Percentiles rank a stretch among this genome's conserved stretches.
Conservation (phyloP, 768 basidiomycete genomes). For the Lactifluus subvellereus region DNA sequence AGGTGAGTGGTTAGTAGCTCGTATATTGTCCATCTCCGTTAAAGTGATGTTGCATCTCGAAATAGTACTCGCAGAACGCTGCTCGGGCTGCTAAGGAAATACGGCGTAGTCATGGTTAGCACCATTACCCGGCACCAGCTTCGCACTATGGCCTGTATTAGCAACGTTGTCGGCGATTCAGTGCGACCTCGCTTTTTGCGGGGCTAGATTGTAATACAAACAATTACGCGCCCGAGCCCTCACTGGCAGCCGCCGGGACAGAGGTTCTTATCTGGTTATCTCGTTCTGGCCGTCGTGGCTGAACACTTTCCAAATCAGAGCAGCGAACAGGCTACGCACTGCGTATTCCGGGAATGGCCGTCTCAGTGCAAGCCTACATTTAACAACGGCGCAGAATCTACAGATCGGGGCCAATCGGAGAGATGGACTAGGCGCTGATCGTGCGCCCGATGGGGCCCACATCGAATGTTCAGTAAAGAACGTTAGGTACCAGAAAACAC, state of each 20-base stretch:
- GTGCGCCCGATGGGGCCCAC: neutral
- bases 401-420: neutral
- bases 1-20: conserved; percentile 1
- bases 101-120: neutral
- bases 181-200: neutral
- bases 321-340: conserved; percentile 5
- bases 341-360: neutral
- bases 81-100: neutral
- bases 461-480: neutral
- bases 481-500: neutral
- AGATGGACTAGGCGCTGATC: neutral
- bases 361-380: neutral
- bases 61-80: neutral
- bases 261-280: conserved; percentile 11
- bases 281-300: neutral
- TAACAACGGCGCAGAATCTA: neutral
- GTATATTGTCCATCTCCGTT: neutral
- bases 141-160: neutral
- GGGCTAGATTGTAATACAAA: neutral
- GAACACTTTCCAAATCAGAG: conserved; percentile 13
- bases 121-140: neutral
- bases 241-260: neutral
- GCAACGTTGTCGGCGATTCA: neutral
- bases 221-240: neutral
- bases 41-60: neutral